Evolutionary conservation across 2,329 filamentous ascomycete species (phyloP), one percentile per base, ranked within the genome.

Genomic region (Aspergillus sp.): DNA sequence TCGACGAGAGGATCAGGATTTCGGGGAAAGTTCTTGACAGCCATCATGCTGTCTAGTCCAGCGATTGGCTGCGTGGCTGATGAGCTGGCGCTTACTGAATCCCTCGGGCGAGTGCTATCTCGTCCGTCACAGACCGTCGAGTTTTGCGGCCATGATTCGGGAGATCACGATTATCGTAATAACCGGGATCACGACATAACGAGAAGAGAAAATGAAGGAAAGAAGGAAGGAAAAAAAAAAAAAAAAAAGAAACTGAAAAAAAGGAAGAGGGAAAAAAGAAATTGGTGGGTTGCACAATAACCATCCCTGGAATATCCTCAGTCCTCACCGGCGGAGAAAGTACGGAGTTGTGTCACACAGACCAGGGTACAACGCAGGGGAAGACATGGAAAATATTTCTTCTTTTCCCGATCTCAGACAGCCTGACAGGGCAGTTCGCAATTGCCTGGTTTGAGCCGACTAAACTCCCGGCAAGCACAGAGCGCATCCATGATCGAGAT

Each of bases 361-460:
- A 51, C 37, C 30, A 51, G 48, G 48, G 48, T 33, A 40, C 34
- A 51, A 51, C 34, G 37, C 48, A 51, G 48, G 48, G 48, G 48
- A n/a, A 41, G 22, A 40, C 34, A 30, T 41, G 37, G 44, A 4
- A 47, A 48, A 48, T 19, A 24, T n/a, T 20, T 27, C 44, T 46
- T 30, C 27, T 30, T 22, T 27, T 46, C 20, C 20, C 34, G n/a
- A 30, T 30, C 27, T 11, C 27, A 30, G 9, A 30, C 27, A 30
- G 27, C 9, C 27, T 30, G 27, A 30, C 27, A 30, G 27, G 13
- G 34, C 34, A 37, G 34, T 27, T 46, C 27, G 44, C 44, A 46
- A 8, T 24, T 46, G 22, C n/a, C 24, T 30, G 44, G 30, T 46
- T 46, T 13, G 12, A 46, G 22, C 27, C 15, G 6, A 17, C 44